Evolutionary conservation across 768 basidiomycete species (phyloP), one percentile per base, ranked within the genome.

Genomic region (Rhodocollybia butyracea): DNA sequence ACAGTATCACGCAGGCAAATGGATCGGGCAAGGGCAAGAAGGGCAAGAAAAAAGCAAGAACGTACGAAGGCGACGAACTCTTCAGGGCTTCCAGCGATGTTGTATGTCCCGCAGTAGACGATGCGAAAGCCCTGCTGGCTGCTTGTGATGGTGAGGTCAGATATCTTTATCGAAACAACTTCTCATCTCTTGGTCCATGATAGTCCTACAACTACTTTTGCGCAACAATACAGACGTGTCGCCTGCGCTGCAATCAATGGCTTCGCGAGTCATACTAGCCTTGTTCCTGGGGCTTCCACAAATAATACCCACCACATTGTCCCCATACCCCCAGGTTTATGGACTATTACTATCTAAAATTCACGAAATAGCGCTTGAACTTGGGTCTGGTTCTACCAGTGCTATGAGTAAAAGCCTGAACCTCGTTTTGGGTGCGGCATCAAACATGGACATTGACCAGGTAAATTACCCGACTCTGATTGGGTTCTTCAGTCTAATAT

Each of bases 61-160:
- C 77, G 12, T 91, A 84, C 59, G 88, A 92, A 67, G 88, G 83
- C 10, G 89, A 89, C 52, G 89, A 88, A 62, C 70, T 87, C 5
- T 84, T 94, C 68, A 82, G 78, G 51, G 62, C 70, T 7, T 66
- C 76, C 2, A 72, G 73, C 42, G 66, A 76, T 42, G 72, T 79
- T 7, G 60, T 84, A 19, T 88, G 80, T 62, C 68, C 76, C 1
- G 78, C 77, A 0, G 48, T 54, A 2, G 75, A 76, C 27, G 85
- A 88, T 15, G 81, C 78, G 21, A 69, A 82, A 26, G 70, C 75
- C 22, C 59, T 89, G 22, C 66, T 89, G 11, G 59, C 65, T 12
- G 77, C 86, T 13, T 66, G 89, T 12, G 76, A 85, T 59, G 82
- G 91, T 91, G 67, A 52, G 75, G 60, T 13, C 22, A 2, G 19